phyloP scores from a whole-genome alignment of 2,329 filamentous ascomycete species.

The Seiridium unicorne region DNA sequence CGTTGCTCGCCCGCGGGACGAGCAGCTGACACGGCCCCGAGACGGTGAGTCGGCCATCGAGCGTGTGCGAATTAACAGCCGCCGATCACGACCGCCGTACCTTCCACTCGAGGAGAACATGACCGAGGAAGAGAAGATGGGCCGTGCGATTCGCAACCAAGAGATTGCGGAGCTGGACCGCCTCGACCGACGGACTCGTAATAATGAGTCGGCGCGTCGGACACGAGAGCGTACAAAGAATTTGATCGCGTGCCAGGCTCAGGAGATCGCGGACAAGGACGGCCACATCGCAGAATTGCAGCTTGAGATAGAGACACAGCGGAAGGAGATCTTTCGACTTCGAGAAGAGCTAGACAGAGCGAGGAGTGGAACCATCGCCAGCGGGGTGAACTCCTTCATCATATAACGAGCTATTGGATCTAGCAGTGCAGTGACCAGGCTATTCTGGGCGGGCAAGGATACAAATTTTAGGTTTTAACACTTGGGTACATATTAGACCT shows the following conservation, averaged over 20 bases:
- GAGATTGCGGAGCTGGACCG: slow-evolving; percentile 6
- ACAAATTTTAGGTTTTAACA: no score
- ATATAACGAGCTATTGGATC: no score
- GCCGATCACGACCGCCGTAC: neutral
- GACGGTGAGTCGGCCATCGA: neutral
- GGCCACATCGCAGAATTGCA: neutral
- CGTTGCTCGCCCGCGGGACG: neutral
- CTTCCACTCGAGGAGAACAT: slow-evolving; percentile 1
- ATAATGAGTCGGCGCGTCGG: neutral
- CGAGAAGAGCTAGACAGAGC: no score
- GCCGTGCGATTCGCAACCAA: neutral
- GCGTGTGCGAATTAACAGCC: neutral
- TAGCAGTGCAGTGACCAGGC: no score
- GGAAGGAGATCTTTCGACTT: neutral
- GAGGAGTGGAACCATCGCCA: no score
- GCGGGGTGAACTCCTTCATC: no score
- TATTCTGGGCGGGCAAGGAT: no score
- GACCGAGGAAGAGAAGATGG: neutral
- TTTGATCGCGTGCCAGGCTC: neutral
- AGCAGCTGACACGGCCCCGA: neutral
- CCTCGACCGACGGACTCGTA: neutral
- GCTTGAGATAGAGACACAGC: neutral
- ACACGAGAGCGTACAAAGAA: neutral
- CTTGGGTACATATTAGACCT: no score
- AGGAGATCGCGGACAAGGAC: neutral